Conservation (phyloP, 2,329 filamentous ascomycete species). For the Didymella pomorum region DNA sequence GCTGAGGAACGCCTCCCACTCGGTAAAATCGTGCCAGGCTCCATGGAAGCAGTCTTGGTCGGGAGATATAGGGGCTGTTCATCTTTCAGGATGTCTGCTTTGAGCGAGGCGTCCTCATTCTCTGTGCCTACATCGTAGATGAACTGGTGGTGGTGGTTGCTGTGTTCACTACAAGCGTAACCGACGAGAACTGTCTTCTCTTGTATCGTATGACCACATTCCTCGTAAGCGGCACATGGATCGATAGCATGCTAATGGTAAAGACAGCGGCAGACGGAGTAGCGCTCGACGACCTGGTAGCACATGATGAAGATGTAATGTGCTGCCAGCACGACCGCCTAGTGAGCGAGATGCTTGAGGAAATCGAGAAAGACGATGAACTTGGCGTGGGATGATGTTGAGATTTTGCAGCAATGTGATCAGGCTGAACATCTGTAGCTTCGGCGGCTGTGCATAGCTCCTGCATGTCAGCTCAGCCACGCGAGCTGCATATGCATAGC, state of each 20-base stretch:
- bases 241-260: slow-evolving; percentile 90
- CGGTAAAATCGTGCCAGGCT: not conserved
- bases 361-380: slow-evolving; percentile 55
- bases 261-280: slow-evolving; percentile 84
- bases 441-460: not conserved
- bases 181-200: slow-evolving; percentile 83
- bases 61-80: not conserved
- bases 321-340: not conserved
- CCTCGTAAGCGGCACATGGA: slow-evolving; percentile 77
- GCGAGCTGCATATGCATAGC: not conserved
- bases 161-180: slow-evolving; percentile 74
- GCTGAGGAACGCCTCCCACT: not conserved
- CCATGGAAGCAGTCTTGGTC: no score
- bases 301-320: slow-evolving; percentile 69
- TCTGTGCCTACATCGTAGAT: not conserved
- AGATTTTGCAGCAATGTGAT: not conserved
- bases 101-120: not conserved
- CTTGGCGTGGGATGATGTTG: not conserved
- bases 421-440: not conserved
- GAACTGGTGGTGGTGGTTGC: slow-evolving; percentile 28
- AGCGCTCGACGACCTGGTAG: slow-evolving; percentile 84
- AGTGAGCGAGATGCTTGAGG: not conserved
- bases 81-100: not conserved
- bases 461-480: not conserved
- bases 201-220: slow-evolving; percentile 74